A percentile compares a stretch with the other conserved stretches of the same genome.
Evolutionary conservation across 345 rosid species (phyloP).

Genomic region (Eucalyptus sp.): DNA sequence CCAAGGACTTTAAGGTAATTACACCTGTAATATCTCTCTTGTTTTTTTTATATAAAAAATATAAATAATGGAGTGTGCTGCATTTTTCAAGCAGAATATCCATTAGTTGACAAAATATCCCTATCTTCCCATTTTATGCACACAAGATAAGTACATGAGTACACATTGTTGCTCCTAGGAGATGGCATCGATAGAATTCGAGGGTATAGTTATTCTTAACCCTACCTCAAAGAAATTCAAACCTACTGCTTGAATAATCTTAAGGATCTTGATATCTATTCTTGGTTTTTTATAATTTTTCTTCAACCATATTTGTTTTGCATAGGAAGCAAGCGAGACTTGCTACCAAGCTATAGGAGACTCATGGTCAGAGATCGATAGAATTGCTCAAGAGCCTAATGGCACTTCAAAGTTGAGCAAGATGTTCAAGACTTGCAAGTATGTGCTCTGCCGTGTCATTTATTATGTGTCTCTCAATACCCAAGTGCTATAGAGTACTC

Average conservation of each 20-base stretch:
- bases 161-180: neutral
- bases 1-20: neutral
- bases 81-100: neutral
- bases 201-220: no score
- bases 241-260: neutral
- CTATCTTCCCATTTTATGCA: neutral
- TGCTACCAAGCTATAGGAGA: neutral
- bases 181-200: neutral
- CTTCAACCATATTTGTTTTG: neutral
- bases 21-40: neutral
- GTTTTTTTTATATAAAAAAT: fast-evolving
- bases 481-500: neutral
- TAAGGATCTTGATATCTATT: neutral
- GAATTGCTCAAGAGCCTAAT: neutral
- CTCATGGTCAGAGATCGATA: neutral
- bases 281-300: no score
- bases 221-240: neutral
- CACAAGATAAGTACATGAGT: neutral
- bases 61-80: neutral
- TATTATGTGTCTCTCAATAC: neutral
- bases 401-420: neutral
- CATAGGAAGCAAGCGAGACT: neutral
- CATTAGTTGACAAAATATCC: neutral
- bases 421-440: neutral
- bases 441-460: neutral